These are phyloP conservation scores for Asterella californica DNA, from an alignment of 225 moss, liverwort and hornwort genomes.

Conservation along the genomic window DNA sequence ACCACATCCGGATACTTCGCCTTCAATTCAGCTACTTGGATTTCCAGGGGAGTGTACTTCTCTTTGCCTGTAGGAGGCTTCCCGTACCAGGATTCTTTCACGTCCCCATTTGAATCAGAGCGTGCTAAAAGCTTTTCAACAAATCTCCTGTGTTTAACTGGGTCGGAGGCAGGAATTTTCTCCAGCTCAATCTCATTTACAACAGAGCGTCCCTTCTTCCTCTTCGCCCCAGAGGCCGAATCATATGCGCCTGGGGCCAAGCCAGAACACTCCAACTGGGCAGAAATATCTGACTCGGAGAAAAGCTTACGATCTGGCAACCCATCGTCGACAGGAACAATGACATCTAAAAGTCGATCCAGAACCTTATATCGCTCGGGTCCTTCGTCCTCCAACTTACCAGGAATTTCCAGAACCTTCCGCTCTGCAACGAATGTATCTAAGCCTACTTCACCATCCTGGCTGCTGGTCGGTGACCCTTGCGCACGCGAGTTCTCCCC, in stretches of 20 bases:
- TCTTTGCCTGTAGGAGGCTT: conserved; percentile 64
- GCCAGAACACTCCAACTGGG: not conserved
- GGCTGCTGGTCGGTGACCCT: no score
- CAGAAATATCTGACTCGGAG: not conserved
- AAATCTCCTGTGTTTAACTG: conserved; percentile 66
- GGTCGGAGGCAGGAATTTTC: conserved; percentile 43
- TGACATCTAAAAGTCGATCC: not conserved
- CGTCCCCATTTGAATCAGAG: conserved; percentile 46
- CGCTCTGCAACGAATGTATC: not conserved
- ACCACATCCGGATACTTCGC: conserved; percentile 85
- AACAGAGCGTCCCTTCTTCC: not conserved
- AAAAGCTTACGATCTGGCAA: no score
- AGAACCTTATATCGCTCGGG: not conserved
- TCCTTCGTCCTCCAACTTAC: not conserved
- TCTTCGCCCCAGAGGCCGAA: not conserved
- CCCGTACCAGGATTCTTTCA: conserved; percentile 64
- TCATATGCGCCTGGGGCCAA: not conserved
- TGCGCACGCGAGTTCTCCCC: not conserved
- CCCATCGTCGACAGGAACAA: not conserved
- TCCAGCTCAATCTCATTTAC: not conserved
- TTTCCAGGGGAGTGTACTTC: conserved; percentile 81
- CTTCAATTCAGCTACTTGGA: conserved; percentile 84
- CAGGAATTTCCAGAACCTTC: not conserved
- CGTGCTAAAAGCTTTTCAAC: conserved; percentile 70
- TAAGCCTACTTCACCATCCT: not conserved